Evolutionary conservation across 2,329 filamentous ascomycete species (phyloP), one percentile per base, ranked within the genome.

Genomic region (Phialophora verrucosa): DNA sequence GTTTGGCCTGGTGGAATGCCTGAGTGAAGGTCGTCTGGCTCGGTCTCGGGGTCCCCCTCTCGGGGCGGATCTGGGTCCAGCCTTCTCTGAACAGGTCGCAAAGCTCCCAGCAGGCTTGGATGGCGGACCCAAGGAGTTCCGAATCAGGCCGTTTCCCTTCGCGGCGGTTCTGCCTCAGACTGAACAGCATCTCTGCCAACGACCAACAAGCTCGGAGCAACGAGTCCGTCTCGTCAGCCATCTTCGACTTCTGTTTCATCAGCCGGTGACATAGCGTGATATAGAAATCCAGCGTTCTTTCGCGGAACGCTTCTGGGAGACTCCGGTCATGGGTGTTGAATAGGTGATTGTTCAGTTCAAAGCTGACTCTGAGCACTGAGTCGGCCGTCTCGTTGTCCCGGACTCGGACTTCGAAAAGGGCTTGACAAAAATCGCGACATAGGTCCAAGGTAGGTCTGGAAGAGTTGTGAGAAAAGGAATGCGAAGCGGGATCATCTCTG

Each of bases 101-200:
- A 5, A 97, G 85, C 71, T 97, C 93, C 92, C 92, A 97, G 76
- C 93, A 97, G 14, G 93, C 92, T 75, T 97, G 93, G 0, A 97
- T 91, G 0, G 93, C 92, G 0, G 92, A 95, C 4, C 91, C 90
- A 0, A 97, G 83, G 0, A 97, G 83, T 74, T 97, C 93, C 74
- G 94, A 92, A 70, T 96, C 92, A 0, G 90, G 83, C 0, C 83
- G 81, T 71, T 87, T 91, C 23, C 88, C 88, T 71, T 95, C 91
- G 38, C 90, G 85, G 69, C 86, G 88, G 76, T 89, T 94, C 74
- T 97, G 93, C 2, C 93, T 89, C 49, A 98, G 84, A 75, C 88
- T 96, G 78, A 97, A 97, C 0, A 98, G 85, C 88, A 96, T 96
- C 77, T 97, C 93, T 7, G 93, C 92, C 12, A 98, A 80, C 2